phyloP scores from a whole-genome alignment of 2,329 filamentous ascomycete genomes.

The Sporothrix pseudoabietina region DNA sequence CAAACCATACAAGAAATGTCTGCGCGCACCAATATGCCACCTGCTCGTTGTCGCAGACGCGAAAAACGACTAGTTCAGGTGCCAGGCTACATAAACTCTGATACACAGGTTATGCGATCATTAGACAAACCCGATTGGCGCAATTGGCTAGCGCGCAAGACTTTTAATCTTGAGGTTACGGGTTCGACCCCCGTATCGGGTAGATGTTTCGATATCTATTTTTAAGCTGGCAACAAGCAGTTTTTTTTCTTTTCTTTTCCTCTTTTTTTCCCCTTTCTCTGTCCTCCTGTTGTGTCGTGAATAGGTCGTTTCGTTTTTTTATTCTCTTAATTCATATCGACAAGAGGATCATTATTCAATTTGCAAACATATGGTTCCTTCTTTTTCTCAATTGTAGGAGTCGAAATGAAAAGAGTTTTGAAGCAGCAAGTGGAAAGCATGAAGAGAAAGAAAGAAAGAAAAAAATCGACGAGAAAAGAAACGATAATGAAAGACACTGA shows the following conservation, averaged over 20 bases:
- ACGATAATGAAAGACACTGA: no score
- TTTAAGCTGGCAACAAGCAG: background rate
- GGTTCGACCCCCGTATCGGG: slow-evolving; percentile 26
- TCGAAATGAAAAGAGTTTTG: no score
- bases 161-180: slow-evolving; percentile 27
- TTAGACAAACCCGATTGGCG: slow-evolving; percentile 17
- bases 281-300: background rate
- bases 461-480: no score
- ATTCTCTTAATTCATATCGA: background rate
- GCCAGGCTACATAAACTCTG: background rate
- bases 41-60: background rate
- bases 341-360: no score
- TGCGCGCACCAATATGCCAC: background rate
- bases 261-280: background rate
- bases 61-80: background rate
- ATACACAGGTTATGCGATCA: background rate
- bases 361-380: no score
- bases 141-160: slow-evolving; percentile 26
- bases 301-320: background rate
- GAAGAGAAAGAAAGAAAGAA: no score
- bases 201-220: background rate
- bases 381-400: no score
- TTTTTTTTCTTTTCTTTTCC: background rate
- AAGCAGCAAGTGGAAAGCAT: no score
- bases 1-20: background rate